Conservation (phyloP, 768 basidiomycete genomes). For the Cystofilobasidium macerans region DNA sequence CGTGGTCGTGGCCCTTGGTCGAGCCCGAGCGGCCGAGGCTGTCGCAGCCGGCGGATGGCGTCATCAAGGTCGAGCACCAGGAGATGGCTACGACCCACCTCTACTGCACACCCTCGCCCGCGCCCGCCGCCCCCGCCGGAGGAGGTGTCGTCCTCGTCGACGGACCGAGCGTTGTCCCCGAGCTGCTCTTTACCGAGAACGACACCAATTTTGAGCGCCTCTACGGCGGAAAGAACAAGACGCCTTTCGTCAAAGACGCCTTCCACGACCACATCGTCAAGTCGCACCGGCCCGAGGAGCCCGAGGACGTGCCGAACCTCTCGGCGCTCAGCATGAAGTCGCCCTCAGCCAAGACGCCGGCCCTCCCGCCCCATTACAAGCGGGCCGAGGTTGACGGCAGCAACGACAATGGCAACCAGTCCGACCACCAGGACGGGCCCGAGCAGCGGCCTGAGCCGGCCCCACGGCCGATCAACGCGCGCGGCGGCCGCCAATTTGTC, state of each 20-base stretch:
- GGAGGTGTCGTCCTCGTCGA: constrained; percentile 49
- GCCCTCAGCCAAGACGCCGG: constrained; percentile 29
- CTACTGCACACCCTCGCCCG: constrained; percentile 84
- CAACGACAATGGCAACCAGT: not conserved
- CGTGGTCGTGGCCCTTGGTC: constrained; percentile 79
- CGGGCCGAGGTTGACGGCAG: constrained; percentile 10
- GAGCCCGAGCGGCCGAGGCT: constrained; percentile 36
- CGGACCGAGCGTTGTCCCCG: constrained; percentile 64
- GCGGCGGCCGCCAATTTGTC: constrained; percentile 48
- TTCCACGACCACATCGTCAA: constrained; percentile 97
- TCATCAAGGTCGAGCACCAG: constrained; percentile 61
- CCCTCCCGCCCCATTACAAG: constrained; percentile 29
- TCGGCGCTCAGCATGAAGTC: constrained; percentile 15
- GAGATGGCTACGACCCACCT: constrained; percentile 64
- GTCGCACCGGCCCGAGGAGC: constrained; percentile 55
- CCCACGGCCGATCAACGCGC: constrained; percentile 3
- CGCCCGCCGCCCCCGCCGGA: constrained; percentile 61
- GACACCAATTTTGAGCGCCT: constrained; percentile 89
- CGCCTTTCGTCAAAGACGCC: constrained; percentile 82
- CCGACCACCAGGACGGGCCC: constrained; percentile 19
- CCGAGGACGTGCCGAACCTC: constrained; percentile 26
- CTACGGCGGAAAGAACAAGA: constrained; percentile 75
- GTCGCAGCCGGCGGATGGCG: constrained; percentile 38
- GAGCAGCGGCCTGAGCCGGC: constrained; percentile 33
- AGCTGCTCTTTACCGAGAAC: constrained; percentile 89